These are phyloP conservation scores for Nakazawaea sp. DNA, from an alignment of 805 yeast species.

Conservation along the genomic window DNA sequence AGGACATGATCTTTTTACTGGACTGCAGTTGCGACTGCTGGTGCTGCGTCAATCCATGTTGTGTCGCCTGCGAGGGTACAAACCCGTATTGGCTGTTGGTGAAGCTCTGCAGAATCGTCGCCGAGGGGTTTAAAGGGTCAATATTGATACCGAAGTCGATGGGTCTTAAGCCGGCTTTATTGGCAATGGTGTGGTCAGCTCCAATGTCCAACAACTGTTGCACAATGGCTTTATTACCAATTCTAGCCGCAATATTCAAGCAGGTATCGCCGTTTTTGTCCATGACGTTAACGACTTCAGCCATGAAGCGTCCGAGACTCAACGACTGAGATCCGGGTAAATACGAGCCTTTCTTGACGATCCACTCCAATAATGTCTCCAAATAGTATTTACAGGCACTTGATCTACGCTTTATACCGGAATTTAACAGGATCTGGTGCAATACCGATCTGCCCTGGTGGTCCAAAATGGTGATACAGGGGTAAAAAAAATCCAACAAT, in stretches of 20 bases:
- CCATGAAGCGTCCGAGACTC: conserved; percentile 51
- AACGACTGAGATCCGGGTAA: conserved; percentile 36
- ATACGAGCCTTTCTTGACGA: conserved; percentile 47
- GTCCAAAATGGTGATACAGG: conserved; percentile 61
- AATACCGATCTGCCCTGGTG: conserved; percentile 70
- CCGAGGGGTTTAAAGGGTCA: conserved; percentile 12
- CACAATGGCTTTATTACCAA: conserved; percentile 75
- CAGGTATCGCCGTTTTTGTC: conserved; percentile 95
- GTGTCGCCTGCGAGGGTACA: background rate
- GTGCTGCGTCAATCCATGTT: background rate
- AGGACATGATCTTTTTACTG: conserved; percentile 37
- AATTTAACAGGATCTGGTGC: conserved; percentile 80
- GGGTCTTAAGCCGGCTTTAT: conserved; percentile 83
- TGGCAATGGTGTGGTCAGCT: conserved; percentile 73
- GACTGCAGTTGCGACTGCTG: conserved; percentile 11
- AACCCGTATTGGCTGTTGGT: conserved; percentile 3
- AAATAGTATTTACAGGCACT: conserved; percentile 70
- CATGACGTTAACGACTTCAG: conserved; percentile 75
- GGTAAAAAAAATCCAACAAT: conserved; percentile 67
- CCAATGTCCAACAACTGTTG: conserved; percentile 82
- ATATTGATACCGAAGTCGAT: conserved; percentile 73
- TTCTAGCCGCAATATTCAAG: conserved; percentile 83
- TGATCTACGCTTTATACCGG: conserved; percentile 69
- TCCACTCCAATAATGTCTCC: conserved; percentile 71
- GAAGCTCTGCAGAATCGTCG: conserved; percentile 8